These are phyloP conservation scores for Acaromyces ingoldii DNA, from an alignment of 1,284 basidiomycete genomes.

Conservation along the genomic window DNA sequence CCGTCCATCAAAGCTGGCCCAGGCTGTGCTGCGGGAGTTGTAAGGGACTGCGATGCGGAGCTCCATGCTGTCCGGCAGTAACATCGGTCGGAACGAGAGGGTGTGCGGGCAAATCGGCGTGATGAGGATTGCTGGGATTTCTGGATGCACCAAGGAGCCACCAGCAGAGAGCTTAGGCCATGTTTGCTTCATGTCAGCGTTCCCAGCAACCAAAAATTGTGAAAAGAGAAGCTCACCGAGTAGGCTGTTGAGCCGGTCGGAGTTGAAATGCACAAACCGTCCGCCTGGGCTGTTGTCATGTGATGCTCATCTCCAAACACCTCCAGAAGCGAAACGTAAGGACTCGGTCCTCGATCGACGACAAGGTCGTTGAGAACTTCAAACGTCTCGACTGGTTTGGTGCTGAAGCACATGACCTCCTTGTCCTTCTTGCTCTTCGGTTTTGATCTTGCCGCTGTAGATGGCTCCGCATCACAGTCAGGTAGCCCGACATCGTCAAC, in stretches of 20 bases:
- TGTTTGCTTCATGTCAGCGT: conserved; percentile 51
- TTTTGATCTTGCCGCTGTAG: neutral
- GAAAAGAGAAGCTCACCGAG: no score
- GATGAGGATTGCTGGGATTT: conserved; percentile 92
- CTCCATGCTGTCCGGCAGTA: conserved; percentile 94
- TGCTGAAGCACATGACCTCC: conserved; percentile 97
- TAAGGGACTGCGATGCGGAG: conserved; percentile 95
- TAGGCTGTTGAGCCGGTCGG: conserved; percentile 98
- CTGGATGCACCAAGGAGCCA: conserved; percentile 93
- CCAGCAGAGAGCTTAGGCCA: conserved; percentile 96
- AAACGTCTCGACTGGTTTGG: conserved; percentile 89
- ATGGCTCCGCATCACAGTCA: conserved; percentile 13
- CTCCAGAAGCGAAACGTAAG: conserved; percentile 92
- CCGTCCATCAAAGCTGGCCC: conserved; percentile 97
- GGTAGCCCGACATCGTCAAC: neutral
- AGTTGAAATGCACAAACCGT: conserved; percentile 90
- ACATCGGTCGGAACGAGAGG: conserved; percentile 94
- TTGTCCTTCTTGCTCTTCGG: conserved; percentile 65
- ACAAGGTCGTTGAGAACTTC: conserved; percentile 98
- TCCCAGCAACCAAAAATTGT: no score
- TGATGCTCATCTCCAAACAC: conserved; percentile 98
- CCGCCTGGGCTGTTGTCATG: conserved; percentile 97
- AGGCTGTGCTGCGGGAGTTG: conserved; percentile 94
- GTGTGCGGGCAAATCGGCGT: conserved; percentile 99
- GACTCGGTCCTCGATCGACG: conserved; percentile 94